Evolutionary conservation across 495 filamentous ascomycete species (phyloP), one percentile per base, ranked within the genome.

Genomic region (Cercophora sp.): DNA sequence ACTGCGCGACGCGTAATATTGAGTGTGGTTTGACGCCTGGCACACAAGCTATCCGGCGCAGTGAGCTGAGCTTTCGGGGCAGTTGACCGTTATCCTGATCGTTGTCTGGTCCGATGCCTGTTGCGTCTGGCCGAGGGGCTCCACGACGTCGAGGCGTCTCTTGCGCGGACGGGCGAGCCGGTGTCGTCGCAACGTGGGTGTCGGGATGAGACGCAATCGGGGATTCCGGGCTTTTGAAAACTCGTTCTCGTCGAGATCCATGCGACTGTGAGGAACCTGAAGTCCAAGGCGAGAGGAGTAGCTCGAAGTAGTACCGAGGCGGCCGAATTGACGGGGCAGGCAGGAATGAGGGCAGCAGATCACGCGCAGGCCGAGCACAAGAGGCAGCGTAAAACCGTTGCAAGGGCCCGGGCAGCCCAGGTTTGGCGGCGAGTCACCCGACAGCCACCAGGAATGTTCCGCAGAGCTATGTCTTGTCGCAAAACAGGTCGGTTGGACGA

Each of bases 1-100:
- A 29, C 26, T 46, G 51, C 55, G 57, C 56, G 62, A 52, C 57
- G 55, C 60, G 47, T 58, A 58, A 55, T 60, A 63, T 65, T 56
- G 56, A 44, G 60, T 49, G 31, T 47, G 34, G 26, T 52, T 13
- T 29, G 41, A 24, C 25, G 42, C 54, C 10, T 46, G 56, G 31
- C 32, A 44, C 23, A 25, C n/a, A n/a, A n/a, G n/a, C n/a, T n/a
- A n/a, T n/a, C n/a, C n/a, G n/a, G n/a, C n/a, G n/a, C n/a, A n/a
- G n/a, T n/a, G n/a, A n/a, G n/a, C n/a, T n/a, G n/a, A n/a, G n/a
- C n/a, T n/a, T n/a, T n/a, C n/a, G n/a, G n/a, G n/a, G n/a, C n/a
- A n/a, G n/a, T n/a, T n/a, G n/a, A n/a, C n/a, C n/a, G n/a, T n/a
- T n/a, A n/a, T n/a, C n/a, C n/a, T n/a, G n/a, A n/a, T n/a, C n/a